These are phyloP conservation scores for Dipteronia dyeriana DNA, from an alignment of 345 rosid genomes.

Conservation along the genomic window DNA sequence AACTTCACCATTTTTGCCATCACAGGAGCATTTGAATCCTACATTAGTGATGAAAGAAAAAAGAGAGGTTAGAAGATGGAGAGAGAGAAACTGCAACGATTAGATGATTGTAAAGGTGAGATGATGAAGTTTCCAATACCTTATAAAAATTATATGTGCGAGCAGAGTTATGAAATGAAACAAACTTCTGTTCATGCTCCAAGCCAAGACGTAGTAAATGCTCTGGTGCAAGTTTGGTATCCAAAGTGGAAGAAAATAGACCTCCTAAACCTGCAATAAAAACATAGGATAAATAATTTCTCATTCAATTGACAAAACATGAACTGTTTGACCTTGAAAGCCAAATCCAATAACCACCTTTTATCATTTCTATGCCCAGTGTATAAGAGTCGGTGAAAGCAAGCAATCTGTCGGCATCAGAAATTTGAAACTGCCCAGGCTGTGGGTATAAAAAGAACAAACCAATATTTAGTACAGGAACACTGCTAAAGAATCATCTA, in stretches of 20 bases:
- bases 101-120: conserved; percentile 5
- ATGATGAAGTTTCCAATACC: conserved; percentile 45
- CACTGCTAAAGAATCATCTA: background rate
- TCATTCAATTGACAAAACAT: background rate
- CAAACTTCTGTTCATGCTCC: conserved; percentile 51
- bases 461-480: conserved; percentile 16
- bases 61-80: background rate
- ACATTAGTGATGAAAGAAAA: conserved; percentile 17
- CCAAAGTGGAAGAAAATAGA: conserved; percentile 58
- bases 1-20: conserved; percentile 75
- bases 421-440: conserved; percentile 55
- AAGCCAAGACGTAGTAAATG: conserved; percentile 73
- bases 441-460: conserved; percentile 29
- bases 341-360: conserved; percentile 46
- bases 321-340: conserved; percentile 6
- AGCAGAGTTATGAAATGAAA: conserved; percentile 40
- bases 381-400: conserved; percentile 68
- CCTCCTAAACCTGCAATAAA: conserved; percentile 62
- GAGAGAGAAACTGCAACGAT: background rate
- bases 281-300: conserved; percentile 7
- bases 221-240: conserved; percentile 80
- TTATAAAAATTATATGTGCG: conserved; percentile 78
- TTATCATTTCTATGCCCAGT: conserved; percentile 68
- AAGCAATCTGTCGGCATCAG: conserved; percentile 59
- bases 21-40: conserved; percentile 75